These are phyloP conservation scores for Myxozyma mucilagina DNA, from an alignment of 805 yeast species.

Conservation along the genomic window DNA sequence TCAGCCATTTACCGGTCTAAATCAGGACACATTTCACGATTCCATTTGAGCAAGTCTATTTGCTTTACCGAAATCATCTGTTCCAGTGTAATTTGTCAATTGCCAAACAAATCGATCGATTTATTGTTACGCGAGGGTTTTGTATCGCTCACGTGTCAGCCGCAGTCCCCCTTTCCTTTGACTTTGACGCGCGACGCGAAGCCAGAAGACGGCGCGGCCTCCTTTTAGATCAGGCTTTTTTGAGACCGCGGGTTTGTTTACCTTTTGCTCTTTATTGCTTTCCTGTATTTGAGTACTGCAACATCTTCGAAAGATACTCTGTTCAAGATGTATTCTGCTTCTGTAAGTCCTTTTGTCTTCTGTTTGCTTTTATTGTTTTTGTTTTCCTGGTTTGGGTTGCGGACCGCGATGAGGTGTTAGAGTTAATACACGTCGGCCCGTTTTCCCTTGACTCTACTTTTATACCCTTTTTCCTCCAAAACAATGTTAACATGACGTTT, in stretches of 20 bases:
- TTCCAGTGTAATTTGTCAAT: background rate
- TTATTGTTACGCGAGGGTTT: background rate
- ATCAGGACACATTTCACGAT: no score
- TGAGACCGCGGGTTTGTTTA: background rate
- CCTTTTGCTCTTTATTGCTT: background rate
- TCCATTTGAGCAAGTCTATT: no score
- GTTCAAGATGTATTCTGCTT: no score
- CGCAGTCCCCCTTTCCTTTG: conserved; percentile 10
- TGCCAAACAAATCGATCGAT: background rate
- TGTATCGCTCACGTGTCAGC: background rate
- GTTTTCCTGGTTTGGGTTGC: background rate
- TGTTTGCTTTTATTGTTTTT: background rate
- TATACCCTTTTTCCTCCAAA: no score
- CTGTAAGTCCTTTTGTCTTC: no score
- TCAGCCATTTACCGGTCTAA: no score
- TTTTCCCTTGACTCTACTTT: no score
- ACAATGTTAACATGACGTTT: background rate
- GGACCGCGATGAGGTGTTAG: background rate
- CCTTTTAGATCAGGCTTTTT: conserved; percentile 3
- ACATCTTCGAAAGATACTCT: background rate
- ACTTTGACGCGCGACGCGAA: conserved; percentile 2
- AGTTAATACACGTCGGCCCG: background rate
- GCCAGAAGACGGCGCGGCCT: background rate
- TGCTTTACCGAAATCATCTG: no score
- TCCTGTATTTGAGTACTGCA: background rate